Base-by-base conservation (phyloP, 805 yeast genomes). In the Candida jianshihensis region DNA sequence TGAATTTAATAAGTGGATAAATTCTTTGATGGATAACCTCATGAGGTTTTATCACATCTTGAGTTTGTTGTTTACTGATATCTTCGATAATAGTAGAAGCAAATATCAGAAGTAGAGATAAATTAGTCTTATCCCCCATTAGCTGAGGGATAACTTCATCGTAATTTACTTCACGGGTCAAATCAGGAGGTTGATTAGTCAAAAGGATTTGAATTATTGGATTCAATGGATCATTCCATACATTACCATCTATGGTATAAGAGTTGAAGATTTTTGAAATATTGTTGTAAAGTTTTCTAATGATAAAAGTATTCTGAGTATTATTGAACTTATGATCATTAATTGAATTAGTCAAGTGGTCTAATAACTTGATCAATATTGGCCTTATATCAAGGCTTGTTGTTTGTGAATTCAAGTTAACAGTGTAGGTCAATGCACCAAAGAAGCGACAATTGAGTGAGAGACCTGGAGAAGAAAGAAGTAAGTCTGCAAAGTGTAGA, bases 341-440 rank as follows among this genome's bases (percentile, higher is more conserved):
- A 19, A 38, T 34, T n/a, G 34, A 14, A 1, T 25, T 19, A 0
- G 41, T 34, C 9, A 49, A 25, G 14, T 56, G 59, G 19, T 17
- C 25, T 3, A 49, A 28, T 15, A 53, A 26, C 8, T 37, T 40
- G 15, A 33, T 27, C 12, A 51, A 19, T 6, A 48, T 21, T 1
- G 32, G 17, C 11, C 39, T 39, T 11, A 45, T 42, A 7, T 48
- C 47, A 13, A 37, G 18, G 4, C 48, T 45, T 4, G 48, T 44
- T 5, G 38, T 14, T n/a, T 39, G 35, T 18, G 36, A 21, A 10
- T 73, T 75, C 30, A 81, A 56, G 43, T 70, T 64, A 5, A 86
- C 92, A 0, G 86, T 71, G 40, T 75, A 77, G 0, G 95, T 86
- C 39, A 83, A 66, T 0, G 94, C 95, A 1, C 95, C 96, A 49